Conservation (phyloP, 495 filamentous ascomycete genomes). For the Aspergillus sclerotiicarbonarius region DNA sequence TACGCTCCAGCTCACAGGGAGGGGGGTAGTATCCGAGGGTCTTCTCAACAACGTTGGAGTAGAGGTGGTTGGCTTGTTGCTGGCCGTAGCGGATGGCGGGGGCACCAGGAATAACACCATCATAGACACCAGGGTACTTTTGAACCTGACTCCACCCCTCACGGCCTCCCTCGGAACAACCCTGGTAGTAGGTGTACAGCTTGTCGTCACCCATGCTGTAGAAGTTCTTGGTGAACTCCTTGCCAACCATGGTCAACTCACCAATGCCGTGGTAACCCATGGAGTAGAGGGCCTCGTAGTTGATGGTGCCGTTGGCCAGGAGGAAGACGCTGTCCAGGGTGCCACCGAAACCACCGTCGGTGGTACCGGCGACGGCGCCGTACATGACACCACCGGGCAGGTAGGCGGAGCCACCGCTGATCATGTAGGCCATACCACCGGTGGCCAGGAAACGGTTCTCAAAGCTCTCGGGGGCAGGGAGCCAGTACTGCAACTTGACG, state of each 20-base stretch:
- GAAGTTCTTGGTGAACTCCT: conserved; percentile 34
- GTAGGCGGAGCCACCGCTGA: conserved; percentile 34
- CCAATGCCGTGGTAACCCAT: conserved; percentile 43
- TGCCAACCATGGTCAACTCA: conserved; percentile 34
- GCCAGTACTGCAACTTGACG: conserved; percentile 37
- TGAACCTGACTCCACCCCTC: conserved; percentile 51
- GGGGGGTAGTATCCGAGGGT: conserved; percentile 74
- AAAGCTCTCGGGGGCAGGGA: conserved; percentile 39
- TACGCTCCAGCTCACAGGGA: conserved; percentile 75
- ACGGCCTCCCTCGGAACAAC: conserved; percentile 52
- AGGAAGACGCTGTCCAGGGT: conserved; percentile 38
- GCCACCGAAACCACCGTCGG: conserved; percentile 45
- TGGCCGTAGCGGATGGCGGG: conserved; percentile 20
- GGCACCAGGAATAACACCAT: conserved; percentile 46
- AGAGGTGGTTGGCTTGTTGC: not conserved
- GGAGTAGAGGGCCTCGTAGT: conserved; percentile 43
- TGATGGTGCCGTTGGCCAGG: conserved; percentile 40
- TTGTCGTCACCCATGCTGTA: conserved; percentile 31
- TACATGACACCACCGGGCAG: conserved; percentile 41
- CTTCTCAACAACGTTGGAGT: conserved; percentile 64
- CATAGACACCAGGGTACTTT: conserved; percentile 43
- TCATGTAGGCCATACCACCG: conserved; percentile 27
- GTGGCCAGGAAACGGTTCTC: conserved; percentile 43
- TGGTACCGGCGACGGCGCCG: not conserved
- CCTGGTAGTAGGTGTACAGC: conserved; percentile 53